phyloP scores from a whole-genome alignment of 2,329 filamentous ascomycete genomes.

The Penicillium janthinellum region DNA sequence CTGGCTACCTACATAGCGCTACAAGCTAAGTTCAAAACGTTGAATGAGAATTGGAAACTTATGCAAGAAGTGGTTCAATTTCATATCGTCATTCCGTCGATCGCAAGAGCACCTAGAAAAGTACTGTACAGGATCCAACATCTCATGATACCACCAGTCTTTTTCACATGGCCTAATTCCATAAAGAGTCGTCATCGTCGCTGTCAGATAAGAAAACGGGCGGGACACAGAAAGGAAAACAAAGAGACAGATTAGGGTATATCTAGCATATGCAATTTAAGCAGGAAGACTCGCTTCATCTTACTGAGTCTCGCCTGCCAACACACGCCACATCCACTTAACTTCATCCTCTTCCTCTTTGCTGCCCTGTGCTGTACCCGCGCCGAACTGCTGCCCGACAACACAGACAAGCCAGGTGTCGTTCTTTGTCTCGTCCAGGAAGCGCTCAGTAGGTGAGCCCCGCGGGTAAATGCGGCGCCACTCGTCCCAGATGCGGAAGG shows the following conservation, averaged over 20 bases:
- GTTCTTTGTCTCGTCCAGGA: constrained; percentile 67
- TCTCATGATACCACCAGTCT: constrained; percentile 21
- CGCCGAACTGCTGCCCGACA: constrained; percentile 50
- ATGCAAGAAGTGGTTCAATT: constrained; percentile 7
- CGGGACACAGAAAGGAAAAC: neutral
- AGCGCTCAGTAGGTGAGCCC: constrained; percentile 67
- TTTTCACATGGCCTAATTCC: constrained; percentile 7
- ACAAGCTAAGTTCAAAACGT: neutral
- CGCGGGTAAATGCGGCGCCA: constrained; percentile 89
- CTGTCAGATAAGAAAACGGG: neutral
- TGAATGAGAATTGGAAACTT: neutral
- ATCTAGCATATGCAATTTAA: constrained; percentile 8
- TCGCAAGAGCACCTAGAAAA: constrained; percentile 18
- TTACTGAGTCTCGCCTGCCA: constrained; percentile 32
- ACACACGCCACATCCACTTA: constrained; percentile 44
- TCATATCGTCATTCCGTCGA: constrained; percentile 18
- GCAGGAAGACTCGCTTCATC: neutral
- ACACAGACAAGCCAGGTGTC: constrained; percentile 86
- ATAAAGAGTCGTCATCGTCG: constrained; percentile 8
- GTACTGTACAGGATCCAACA: constrained; percentile 27
- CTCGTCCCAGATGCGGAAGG: constrained; percentile 91
- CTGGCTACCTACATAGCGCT: neutral
- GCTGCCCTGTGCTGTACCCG: constrained; percentile 41
- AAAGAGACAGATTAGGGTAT: constrained; percentile 15
- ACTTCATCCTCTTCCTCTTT: constrained; percentile 43